phyloP scores from a whole-genome alignment of 176 grass and related monocot genomes.

The Pontederia crassipes region DNA sequence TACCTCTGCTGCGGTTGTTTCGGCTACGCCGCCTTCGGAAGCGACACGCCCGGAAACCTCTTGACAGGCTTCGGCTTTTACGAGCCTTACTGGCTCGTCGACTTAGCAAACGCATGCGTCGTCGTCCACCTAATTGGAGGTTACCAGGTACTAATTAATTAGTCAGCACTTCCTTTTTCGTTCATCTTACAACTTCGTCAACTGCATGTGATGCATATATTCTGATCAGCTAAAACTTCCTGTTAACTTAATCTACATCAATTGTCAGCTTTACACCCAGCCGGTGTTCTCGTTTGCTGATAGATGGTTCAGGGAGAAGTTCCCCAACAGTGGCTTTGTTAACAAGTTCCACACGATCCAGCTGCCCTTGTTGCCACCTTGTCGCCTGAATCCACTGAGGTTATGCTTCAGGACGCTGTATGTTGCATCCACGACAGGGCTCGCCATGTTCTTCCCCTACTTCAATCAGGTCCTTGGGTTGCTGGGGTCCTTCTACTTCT shows the following conservation, averaged over 20 bases:
- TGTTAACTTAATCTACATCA: neutral
- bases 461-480: slow-evolving; percentile 73
- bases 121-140: slow-evolving; percentile 64
- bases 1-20: slow-evolving; percentile 71
- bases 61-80: slow-evolving; percentile 84
- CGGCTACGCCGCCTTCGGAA: slow-evolving; percentile 83
- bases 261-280: slow-evolving; percentile 3
- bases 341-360: slow-evolving; percentile 45
- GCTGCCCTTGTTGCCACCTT: slow-evolving; percentile 27
- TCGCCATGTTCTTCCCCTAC: slow-evolving; percentile 54
- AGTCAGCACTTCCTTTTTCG: neutral
- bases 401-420: slow-evolving; percentile 56
- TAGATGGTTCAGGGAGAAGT: neutral
- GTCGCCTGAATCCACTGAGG: slow-evolving; percentile 37
- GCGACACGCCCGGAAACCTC: slow-evolving; percentile 68
- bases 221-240: neutral
- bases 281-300: slow-evolving; percentile 6
- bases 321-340: slow-evolving; percentile 32
- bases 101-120: slow-evolving; percentile 55
- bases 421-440: slow-evolving; percentile 43
- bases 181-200: no score
- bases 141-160: slow-evolving; percentile 45
- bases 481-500: slow-evolving; percentile 60
- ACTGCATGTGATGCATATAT: neutral
- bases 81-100: slow-evolving; percentile 89